A percentile compares a stretch with the other conserved stretches of the same genome.
Conservation (phyloP, 441 rosid species). For the Euphorbia schlechtendalii region DNA sequence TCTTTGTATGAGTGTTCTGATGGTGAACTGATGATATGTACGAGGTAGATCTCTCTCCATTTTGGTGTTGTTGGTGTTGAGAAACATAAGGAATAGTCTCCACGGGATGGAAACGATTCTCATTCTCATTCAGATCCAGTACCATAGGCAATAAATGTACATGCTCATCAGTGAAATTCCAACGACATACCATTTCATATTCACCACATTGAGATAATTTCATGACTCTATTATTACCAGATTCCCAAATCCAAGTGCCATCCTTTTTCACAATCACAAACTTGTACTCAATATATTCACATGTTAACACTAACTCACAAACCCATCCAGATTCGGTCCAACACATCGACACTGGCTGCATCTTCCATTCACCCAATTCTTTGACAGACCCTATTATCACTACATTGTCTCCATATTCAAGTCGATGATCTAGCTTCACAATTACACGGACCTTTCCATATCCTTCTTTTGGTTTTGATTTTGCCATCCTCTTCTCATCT, state of each 20-base stretch:
- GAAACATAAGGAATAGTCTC: constrained; percentile 3
- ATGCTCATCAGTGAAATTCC: constrained; percentile 60
- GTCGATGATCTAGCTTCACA: constrained; percentile 64
- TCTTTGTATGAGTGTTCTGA: no score
- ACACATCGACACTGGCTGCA: constrained; percentile 48
- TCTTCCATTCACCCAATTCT: constrained; percentile 87
- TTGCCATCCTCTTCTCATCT: constrained; percentile 16
- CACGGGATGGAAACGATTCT: neutral
- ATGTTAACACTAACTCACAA: constrained; percentile 48
- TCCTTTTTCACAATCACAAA: constrained; percentile 51
- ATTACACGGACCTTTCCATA: constrained; percentile 41
- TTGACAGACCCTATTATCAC: constrained; percentile 65
- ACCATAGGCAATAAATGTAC: constrained; percentile 38
- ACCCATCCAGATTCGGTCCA: constrained; percentile 93
- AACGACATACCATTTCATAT: constrained; percentile 55
- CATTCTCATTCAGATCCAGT: neutral
- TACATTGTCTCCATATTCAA: constrained; percentile 71
- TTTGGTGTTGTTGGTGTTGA: no score
- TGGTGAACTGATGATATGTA: no score
- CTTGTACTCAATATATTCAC: constrained; percentile 61
- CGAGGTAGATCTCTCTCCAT: no score
- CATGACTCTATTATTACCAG: constrained; percentile 63
- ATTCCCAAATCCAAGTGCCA: constrained; percentile 64
- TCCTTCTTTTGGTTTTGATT: constrained; percentile 30
- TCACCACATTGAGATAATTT: constrained; percentile 55